Conservation (phyloP, 139 green algal species). For the Mychonastes homosphaera region DNA sequence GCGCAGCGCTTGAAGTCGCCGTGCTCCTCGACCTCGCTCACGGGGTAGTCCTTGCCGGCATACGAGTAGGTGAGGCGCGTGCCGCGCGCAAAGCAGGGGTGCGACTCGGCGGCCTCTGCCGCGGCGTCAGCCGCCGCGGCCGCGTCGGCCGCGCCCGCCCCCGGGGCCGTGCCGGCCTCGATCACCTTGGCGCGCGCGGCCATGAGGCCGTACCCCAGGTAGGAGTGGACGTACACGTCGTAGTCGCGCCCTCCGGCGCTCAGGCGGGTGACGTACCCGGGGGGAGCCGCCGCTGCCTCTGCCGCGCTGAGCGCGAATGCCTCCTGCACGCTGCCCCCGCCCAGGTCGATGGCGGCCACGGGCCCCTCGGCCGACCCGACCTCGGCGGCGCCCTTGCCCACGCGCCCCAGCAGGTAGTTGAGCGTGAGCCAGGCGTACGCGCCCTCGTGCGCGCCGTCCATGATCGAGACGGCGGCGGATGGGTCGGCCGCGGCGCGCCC, state of each 20-base stretch:
- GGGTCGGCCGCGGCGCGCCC: too few species aligned
- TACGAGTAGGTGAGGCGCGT: conserved; percentile 47
- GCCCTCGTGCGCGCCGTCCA: conserved; percentile 68
- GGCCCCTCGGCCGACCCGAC: conserved; percentile 53
- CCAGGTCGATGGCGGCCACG: conserved; percentile 84
- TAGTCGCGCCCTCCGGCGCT: conserved; percentile 50
- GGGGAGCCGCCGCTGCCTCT: conserved; percentile 41
- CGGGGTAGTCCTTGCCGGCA: conserved; percentile 20
- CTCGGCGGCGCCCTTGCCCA: conserved; percentile 51
- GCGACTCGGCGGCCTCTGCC: conserved; percentile 19
- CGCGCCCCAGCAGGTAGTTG: conserved; percentile 90
- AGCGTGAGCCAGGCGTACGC: conserved; percentile 96
- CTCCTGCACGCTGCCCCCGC: conserved; percentile 83
- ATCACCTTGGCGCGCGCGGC: conserved; percentile 82
- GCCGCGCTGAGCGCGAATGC: conserved; percentile 65
- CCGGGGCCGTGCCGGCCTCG: too few species aligned
- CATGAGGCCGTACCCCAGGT: conserved; percentile 96
- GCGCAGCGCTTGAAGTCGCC: conserved; percentile 27
- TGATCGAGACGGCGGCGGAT: not conserved
- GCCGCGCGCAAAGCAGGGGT: conserved; percentile 64
- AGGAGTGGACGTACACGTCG: conserved; percentile 93
- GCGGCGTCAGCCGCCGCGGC: too few species aligned
- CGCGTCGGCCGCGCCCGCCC: too few species aligned
- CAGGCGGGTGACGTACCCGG: conserved; percentile 59
- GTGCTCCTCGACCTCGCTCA: conserved; percentile 7